Percentiles rank a stretch among this genome's conserved stretches.
These are phyloP conservation scores for Ophiostoma montium DNA, from an alignment of 2,329 filamentous ascomycete genomes.

Conservation along the genomic window DNA sequence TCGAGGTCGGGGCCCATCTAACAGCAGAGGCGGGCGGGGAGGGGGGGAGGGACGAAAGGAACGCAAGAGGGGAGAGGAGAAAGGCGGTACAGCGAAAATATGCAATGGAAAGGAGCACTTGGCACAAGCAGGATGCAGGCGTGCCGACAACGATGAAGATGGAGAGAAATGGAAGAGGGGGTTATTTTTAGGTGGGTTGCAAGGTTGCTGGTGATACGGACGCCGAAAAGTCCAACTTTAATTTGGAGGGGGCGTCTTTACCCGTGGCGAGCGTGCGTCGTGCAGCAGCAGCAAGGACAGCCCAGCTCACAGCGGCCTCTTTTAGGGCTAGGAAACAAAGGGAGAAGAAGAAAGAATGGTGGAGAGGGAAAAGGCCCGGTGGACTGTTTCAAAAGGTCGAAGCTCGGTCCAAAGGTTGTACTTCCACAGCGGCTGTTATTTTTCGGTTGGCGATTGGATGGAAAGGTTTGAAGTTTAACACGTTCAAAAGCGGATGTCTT, in stretches of 20 bases:
- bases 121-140: neutral
- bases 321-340: neutral
- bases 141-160: slow-evolving; percentile 3
- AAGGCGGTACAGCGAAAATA: neutral
- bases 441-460: neutral
- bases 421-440: neutral
- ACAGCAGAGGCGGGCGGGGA: neutral
- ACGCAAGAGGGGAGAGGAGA: neutral
- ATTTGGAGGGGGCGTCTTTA: slow-evolving; percentile 1
- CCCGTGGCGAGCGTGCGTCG: neutral
- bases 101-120: neutral
- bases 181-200: slow-evolving; percentile 8
- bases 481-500: too few relatives aligned
- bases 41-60: neutral
- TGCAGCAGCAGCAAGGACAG: neutral
- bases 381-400: neutral
- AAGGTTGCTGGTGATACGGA: slow-evolving; percentile 9
- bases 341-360: neutral
- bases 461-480: too few relatives aligned
- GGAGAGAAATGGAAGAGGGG: neutral
- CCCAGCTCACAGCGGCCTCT: neutral
- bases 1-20: slow-evolving; percentile 5
- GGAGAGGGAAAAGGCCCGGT: neutral
- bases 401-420: neutral
- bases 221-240: slow-evolving; percentile 7